phyloP scores from a whole-genome alignment of 192 early-diverging fungal genomes.

The Backusella luteola region DNA sequence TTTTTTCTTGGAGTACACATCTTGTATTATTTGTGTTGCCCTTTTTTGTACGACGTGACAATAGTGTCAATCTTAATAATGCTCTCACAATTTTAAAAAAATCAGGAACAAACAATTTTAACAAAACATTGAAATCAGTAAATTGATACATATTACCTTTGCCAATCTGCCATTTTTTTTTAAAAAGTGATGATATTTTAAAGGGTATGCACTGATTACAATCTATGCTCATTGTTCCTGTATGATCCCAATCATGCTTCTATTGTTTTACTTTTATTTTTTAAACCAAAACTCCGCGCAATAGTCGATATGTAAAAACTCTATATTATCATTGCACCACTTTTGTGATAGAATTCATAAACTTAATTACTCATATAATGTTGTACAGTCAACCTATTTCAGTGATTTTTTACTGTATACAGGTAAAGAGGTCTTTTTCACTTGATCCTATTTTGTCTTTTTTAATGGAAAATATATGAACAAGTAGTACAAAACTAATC shows the following conservation, averaged over 20 bases:
- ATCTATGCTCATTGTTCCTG: neutral
- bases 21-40: neutral
- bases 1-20: neutral
- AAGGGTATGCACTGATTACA: too few species aligned
- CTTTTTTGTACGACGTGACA: neutral
- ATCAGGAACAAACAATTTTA: neutral
- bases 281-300: neutral
- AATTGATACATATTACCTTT: too few species aligned
- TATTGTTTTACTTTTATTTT: neutral
- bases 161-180: too few species aligned
- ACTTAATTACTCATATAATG: conserved; percentile 8
- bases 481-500: neutral
- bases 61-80: neutral
- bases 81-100: neutral
- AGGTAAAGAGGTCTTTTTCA: neutral
- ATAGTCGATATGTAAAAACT: neutral
- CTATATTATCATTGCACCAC: neutral
- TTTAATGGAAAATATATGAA: neutral
- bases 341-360: neutral
- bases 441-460: conserved; percentile 1
- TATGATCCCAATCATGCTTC: neutral
- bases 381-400: neutral
- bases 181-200: too few species aligned
- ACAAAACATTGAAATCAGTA: too few species aligned
- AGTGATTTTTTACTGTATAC: neutral